Conservation (phyloP, 805 yeast genomes). For the Ogataea ganodermae region DNA sequence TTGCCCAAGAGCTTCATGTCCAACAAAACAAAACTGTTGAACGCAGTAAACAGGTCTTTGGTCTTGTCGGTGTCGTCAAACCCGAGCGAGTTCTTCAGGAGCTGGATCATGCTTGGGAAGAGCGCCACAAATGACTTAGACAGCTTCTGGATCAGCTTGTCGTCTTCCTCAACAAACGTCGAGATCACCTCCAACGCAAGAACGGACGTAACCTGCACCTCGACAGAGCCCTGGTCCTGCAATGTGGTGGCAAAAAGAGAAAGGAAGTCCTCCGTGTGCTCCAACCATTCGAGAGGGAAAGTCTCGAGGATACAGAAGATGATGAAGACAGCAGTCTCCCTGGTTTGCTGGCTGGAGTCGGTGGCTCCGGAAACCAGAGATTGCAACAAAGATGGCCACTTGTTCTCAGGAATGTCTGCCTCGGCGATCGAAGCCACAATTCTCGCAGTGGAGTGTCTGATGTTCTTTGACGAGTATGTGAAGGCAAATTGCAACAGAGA, state of each 20-base stretch:
- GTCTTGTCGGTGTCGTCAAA: conserved; percentile 73
- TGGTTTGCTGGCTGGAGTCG: conserved; percentile 47
- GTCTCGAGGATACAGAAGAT: conserved; percentile 77
- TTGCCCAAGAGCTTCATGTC: conserved; percentile 82
- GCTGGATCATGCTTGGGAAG: conserved; percentile 80
- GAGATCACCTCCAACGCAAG: conserved; percentile 76
- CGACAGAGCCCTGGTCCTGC: conserved; percentile 59
- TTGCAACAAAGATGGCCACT: conserved; percentile 80
- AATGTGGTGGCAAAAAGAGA: conserved; percentile 70
- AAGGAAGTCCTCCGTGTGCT: conserved; percentile 67
- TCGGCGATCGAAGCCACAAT: conserved; percentile 85
- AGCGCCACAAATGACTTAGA: conserved; percentile 55
- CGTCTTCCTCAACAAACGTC: conserved; percentile 62
- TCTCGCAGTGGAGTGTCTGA: conserved; percentile 88
- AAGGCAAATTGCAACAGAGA: conserved; percentile 71
- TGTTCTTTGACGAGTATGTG: conserved; percentile 57
- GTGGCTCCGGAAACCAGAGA: conserved; percentile 68
- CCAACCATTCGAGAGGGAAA: conserved; percentile 56
- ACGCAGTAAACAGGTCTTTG: conserved; percentile 76
- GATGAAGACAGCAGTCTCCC: conserved; percentile 84
- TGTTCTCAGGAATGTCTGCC: conserved; percentile 60
- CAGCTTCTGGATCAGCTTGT: conserved; percentile 45
- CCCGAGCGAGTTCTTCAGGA: conserved; percentile 70
- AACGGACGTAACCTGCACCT: conserved; percentile 80
- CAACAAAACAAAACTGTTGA: conserved; percentile 74